These are phyloP conservation scores for Tagetes erecta DNA, from an alignment of 129 eudicot species.

Conservation along the genomic window DNA sequence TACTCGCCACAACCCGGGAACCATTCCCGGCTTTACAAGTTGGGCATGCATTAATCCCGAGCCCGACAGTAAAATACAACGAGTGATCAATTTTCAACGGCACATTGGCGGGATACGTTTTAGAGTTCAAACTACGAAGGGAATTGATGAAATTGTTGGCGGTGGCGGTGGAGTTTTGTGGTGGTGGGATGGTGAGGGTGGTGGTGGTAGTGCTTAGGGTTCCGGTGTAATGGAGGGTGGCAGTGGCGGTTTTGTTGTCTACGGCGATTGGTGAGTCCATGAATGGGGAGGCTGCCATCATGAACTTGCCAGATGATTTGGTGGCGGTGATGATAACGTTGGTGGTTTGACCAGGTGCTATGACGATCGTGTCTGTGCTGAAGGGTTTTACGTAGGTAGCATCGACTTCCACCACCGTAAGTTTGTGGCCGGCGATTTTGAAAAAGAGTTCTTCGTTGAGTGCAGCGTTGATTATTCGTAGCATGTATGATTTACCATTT, in stretches of 20 bases:
- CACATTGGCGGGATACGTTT: slow-evolving; percentile 60
- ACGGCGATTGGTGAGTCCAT: slow-evolving; percentile 72
- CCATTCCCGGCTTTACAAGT: slow-evolving; percentile 71
- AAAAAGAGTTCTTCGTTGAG: slow-evolving; percentile 92
- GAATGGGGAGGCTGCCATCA: slow-evolving; percentile 69
- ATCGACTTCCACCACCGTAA: slow-evolving; percentile 81
- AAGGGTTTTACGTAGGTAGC: slow-evolving; percentile 85
- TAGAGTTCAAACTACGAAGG: slow-evolving; percentile 67
- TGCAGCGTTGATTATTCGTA: slow-evolving; percentile 80
- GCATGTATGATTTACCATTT: slow-evolving; percentile 70
- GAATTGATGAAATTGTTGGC: slow-evolving; percentile 63
- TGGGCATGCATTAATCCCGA: slow-evolving; percentile 71
- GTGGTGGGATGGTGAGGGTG: slow-evolving; percentile 52
- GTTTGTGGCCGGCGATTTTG: slow-evolving; percentile 85
- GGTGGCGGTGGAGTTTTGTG: slow-evolving; percentile 62
- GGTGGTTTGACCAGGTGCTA: slow-evolving; percentile 88
- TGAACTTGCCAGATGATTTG: slow-evolving; percentile 52
- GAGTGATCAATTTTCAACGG: slow-evolving; percentile 70
- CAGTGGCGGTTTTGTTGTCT: slow-evolving; percentile 72
- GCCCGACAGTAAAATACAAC: slow-evolving; percentile 62
- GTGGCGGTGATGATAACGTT: slow-evolving; percentile 56
- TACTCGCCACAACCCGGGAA: slow-evolving; percentile 58
- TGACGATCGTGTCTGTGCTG: slow-evolving; percentile 56
- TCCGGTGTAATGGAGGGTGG: slow-evolving; percentile 69
- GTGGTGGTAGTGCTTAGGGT: slow-evolving; percentile 45